Evolutionary conservation across 2,329 filamentous ascomycete genomes (phyloP), one percentile per base, ranked within the genome.

Genomic region (Rutstroemia sp.): DNA sequence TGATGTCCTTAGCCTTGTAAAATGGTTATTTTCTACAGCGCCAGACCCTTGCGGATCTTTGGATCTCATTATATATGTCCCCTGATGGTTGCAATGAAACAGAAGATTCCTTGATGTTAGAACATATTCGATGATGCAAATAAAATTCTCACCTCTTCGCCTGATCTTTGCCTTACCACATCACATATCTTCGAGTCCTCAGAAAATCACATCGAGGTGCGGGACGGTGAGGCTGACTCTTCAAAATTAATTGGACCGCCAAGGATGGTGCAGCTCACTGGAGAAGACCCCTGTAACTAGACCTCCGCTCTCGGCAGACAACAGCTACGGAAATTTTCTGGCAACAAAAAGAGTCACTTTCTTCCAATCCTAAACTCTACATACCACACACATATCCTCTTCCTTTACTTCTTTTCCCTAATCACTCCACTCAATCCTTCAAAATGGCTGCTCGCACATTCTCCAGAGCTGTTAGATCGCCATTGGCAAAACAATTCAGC

Each of bases 391-490:
- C 8, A 49, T 25, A 34, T n/a, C 47, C n/a, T 49, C 47, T 34
- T 16, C n/a, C n/a, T 34, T 12, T 45, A 23, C 25, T 48, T n/a
- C 40, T 48, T 19, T 40, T 48, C 27, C 27, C 45, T 45, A 45
- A 55, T 40, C 57, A 58, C 58, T 60, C 56, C 59, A 60, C 59
- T 64, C 60, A 61, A 54, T 55, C 17, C 54, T 61, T 54, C 49
- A 75, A 82, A 77, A 92, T 92, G 88, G 87, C 88, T 73, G 88
- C 88, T 69, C 81, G 87, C 76, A 83, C 77, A 77, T 79, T 90
- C 78, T 81, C 81, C 69, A 84, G 81, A 78, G 79, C 82, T 71
- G 75, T 87, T 68, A 82, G 83, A 71, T 76, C 78, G 66, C 79
- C 80, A 69, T 72, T 84, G 73, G 78, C 80, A 69, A 82, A 82